These are phyloP conservation scores for Leishmania gerbilli DNA, from an alignment of 208 protist species.

Conservation along the genomic window DNA sequence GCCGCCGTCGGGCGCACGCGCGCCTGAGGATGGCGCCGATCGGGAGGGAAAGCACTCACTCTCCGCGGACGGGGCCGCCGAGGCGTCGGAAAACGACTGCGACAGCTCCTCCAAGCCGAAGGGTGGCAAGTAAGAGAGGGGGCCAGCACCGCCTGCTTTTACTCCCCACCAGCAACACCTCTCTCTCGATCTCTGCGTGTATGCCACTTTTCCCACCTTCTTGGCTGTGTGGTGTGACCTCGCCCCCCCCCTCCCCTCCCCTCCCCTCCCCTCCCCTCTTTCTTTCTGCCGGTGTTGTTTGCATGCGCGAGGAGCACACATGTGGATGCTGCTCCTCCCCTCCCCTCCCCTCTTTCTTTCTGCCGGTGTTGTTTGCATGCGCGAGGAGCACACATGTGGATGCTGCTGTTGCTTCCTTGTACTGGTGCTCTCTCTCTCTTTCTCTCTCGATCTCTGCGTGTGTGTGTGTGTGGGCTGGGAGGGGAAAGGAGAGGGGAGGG, in stretches of 20 bases:
- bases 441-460: too few relatives aligned
- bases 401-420: neutral
- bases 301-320: neutral
- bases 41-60: neutral
- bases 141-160: neutral
- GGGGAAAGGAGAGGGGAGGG: neutral
- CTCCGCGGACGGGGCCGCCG: neutral
- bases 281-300: neutral
- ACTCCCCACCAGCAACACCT: neutral
- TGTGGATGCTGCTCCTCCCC: too few relatives aligned
- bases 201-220: neutral
- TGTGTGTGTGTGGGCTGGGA: neutral
- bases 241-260: too few relatives aligned
- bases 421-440: neutral
- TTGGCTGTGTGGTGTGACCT: neutral
- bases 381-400: neutral
- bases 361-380: neutral
- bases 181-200: neutral
- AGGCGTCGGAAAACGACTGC: neutral
- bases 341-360: neutral
- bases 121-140: neutral
- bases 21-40: neutral
- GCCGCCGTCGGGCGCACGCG: neutral
- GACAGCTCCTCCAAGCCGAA: neutral
- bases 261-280: too few relatives aligned